Percentiles rank a stretch among this genome's conserved stretches.
Evolutionary conservation across 2,329 filamentous ascomycete species (phyloP).

Genomic region (Hymenotorrendiella dingleyae): DNA sequence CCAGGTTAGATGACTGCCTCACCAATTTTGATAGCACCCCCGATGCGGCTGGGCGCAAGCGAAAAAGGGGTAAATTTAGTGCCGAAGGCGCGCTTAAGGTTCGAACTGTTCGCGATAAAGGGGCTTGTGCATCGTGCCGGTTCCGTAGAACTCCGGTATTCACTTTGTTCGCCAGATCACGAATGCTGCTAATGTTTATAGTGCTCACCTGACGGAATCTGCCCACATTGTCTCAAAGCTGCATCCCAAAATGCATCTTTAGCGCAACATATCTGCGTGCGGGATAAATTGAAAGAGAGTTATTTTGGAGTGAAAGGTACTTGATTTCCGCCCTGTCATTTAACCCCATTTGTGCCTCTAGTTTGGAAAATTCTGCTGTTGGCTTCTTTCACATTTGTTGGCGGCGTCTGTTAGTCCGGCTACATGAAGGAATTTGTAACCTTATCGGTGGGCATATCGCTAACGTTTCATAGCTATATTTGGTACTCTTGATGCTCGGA

Average conservation of each 20-base stretch:
- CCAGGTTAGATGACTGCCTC: slow-evolving; percentile 7
- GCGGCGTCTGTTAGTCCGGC: too few species aligned
- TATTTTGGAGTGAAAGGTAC: slow-evolving; percentile 16
- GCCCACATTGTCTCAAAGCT: slow-evolving; percentile 10
- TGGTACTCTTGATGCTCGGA: slow-evolving; percentile 9
- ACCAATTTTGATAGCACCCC: slow-evolving; percentile 8
- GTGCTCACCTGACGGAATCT: slow-evolving; percentile 15
- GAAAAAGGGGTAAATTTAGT: slow-evolving; percentile 13
- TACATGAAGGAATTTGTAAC: too few species aligned
- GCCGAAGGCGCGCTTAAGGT: slow-evolving; percentile 13
- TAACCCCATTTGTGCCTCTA: too few species aligned
- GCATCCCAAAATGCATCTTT: slow-evolving; percentile 6
- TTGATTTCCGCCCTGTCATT: background rate
- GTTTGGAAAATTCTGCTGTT: too few species aligned
- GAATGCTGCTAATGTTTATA: background rate
- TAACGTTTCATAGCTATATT: slow-evolving; percentile 9
- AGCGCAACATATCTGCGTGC: slow-evolving; percentile 14
- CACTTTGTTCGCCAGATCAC: background rate
- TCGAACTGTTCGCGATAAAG: slow-evolving; percentile 9
- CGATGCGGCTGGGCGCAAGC: slow-evolving; percentile 4
- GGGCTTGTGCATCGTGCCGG: slow-evolving; percentile 13
- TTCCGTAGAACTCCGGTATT: slow-evolving; percentile 15
- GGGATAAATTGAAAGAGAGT: slow-evolving; percentile 14
- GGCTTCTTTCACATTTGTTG: too few species aligned
- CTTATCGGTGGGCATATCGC: too few species aligned